Base-by-base conservation (phyloP, 441 rosid genomes). In the Arabidopsis hybrid region DNA sequence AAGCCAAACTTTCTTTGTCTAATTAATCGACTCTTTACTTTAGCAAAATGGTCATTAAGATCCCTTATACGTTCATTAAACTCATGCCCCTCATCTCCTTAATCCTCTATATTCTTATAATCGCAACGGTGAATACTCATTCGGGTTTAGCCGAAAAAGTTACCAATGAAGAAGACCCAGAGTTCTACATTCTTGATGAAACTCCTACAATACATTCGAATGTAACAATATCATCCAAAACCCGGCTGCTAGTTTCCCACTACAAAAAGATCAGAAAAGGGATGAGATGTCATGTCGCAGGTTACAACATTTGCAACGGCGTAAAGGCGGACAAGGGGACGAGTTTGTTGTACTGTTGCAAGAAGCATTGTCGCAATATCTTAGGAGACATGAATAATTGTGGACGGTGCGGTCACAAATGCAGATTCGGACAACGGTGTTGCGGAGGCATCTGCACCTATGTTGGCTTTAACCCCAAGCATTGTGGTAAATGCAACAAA, bases 331-430 rank as follows among this genome's bases (percentile, higher is more conserved):
- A 87, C 80, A 84, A 86, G 0, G 89, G 92, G 39, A 87, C 88
- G 0, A 72, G 84, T 69, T 57, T 83, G n/a, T 77, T 91, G 10
- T 36, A 79, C 11, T 89, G 93, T 40, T 91, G 96, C 89, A 86
- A 86, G 88, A 83, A 14, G 10, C 93, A 87, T 69, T 91, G 93
- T 72, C 70, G 89, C 8, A 85, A 91, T 36, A 58, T 87, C 17
- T 77, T 78, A 4, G 67, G 88, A 1, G 93, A 91, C 68, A 2
- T 21, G 84, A 85, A 87, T 72, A 83, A 89, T 74, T 89, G 96
- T 3, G 90, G 93, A 0, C 9, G 1, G 6, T 88, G 93, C 8
- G 85, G 89, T 7, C 59, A 64, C 9, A 83, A 82, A 74, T 88
- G 92, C 85, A 67, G 8, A n/a, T 82, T 80, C n/a, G 88, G 89